Evolutionary conservation across 1,284 basidiomycete species (phyloP).

Genomic region (Austropuccinia psidii): DNA sequence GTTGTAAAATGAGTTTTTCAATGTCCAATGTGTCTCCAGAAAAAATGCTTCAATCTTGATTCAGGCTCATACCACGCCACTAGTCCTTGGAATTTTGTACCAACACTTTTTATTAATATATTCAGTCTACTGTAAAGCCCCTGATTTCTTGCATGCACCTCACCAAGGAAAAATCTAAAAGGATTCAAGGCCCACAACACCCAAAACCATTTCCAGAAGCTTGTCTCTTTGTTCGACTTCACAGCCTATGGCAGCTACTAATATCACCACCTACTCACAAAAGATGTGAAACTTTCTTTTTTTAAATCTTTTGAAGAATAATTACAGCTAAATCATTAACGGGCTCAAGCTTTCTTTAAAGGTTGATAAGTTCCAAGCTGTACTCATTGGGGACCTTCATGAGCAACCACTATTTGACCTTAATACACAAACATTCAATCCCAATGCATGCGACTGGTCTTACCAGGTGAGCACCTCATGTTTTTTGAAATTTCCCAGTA

Average conservation of each 20-base stretch:
- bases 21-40: conserved; percentile 16
- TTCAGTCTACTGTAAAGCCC: conserved; percentile 32
- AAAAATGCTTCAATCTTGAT: background rate
- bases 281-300: too few species aligned
- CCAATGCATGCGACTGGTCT: conserved; percentile 86
- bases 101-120: conserved; percentile 29
- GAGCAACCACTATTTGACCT: conserved; percentile 91
- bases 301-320: too few species aligned
- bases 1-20: conserved; percentile 33
- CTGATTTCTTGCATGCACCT: conserved; percentile 12
- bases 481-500: too few species aligned
- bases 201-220: background rate
- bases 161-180: background rate
- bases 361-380: conserved; percentile 82
- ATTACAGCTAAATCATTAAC: too few species aligned
- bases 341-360: conserved; percentile 66
- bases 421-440: conserved; percentile 71
- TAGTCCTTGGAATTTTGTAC: conserved; percentile 26
- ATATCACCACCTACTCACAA: too few species aligned
- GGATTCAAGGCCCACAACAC: background rate
- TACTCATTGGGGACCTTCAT: conserved; percentile 89
- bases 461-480: conserved; percentile 74
- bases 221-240: background rate
- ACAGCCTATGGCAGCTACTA: background rate
- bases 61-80: conserved; percentile 34